A percentile compares a stretch with the other conserved stretches of the same genome.
Conservation (phyloP, 2,329 filamentous ascomycete species). For the Phyllosticta citrichinensis region DNA sequence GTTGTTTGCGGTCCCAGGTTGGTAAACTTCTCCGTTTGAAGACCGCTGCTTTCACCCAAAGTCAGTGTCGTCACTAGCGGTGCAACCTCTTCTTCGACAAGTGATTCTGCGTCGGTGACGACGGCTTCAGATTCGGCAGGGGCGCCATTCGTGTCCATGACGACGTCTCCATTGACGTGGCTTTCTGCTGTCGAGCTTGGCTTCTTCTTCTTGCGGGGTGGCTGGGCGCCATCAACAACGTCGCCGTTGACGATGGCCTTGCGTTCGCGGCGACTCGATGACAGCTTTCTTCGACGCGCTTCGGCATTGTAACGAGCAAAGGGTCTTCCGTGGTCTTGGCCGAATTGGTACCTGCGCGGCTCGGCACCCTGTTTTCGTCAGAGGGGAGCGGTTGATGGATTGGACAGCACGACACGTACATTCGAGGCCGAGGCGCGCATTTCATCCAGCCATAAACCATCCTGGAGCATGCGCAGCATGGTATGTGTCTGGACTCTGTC, state of each 20-base stretch:
- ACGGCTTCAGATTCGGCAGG: conserved; percentile 27
- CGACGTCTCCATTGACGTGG: conserved; percentile 39
- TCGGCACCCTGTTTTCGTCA: conserved; percentile 4
- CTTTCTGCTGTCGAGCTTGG: conserved; percentile 17
- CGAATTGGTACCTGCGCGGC: conserved; percentile 26
- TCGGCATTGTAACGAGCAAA: conserved; percentile 29
- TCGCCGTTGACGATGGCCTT: conserved; percentile 11
- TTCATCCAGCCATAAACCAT: conserved; percentile 45
- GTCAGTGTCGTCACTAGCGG: conserved; percentile 25
- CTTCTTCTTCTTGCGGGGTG: conserved; percentile 24
- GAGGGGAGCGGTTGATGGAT: not conserved
- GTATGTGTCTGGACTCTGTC: conserved; percentile 48
- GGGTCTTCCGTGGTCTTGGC: conserved; percentile 28
- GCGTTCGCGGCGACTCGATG: conserved; percentile 7
- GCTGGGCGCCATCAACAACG: conserved; percentile 26
- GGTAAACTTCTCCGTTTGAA: conserved; percentile 27
- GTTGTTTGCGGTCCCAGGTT: conserved; percentile 23
- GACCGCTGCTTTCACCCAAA: conserved; percentile 27
- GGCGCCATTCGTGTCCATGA: conserved; percentile 31
- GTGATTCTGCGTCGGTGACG: conserved; percentile 28
- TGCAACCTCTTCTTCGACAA: conserved; percentile 27
- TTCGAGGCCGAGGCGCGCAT: conserved; percentile 21
- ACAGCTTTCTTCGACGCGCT: conserved; percentile 12
- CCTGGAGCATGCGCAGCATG: conserved; percentile 52
- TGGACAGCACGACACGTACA: not conserved